A percentile compares a stretch with the other conserved stretches of the same genome.
These are phyloP conservation scores for Dictyostelium firmibasis DNA, from an alignment of 78 protist species.

Conservation along the genomic window DNA sequence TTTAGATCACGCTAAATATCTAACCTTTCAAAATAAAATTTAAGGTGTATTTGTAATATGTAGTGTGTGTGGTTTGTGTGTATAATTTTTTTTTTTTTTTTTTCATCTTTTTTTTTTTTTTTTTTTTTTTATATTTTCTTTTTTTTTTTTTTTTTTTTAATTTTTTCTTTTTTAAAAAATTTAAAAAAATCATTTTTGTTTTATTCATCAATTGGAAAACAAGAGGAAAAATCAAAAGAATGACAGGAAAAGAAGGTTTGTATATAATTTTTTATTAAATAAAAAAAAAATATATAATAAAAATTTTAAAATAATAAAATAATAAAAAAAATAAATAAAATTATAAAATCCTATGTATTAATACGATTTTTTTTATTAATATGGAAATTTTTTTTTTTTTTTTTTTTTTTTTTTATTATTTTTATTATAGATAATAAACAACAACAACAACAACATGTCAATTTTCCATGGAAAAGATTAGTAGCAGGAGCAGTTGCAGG, in stretches of 20 bases:
- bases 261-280: not conserved
- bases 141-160: not conserved
- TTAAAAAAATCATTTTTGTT: not conserved
- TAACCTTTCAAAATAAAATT: not conserved
- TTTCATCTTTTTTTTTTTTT: not conserved
- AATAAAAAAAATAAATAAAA: not conserved
- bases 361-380: not conserved
- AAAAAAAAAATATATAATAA: not conserved
- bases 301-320: too few species aligned
- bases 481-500: slow-evolving; percentile 81
- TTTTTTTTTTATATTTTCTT: not conserved
- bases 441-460: slow-evolving; percentile 8
- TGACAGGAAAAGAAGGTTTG: not conserved
- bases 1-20: not conserved
- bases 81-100: not conserved
- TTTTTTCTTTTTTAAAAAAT: not conserved
- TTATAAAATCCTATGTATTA: not conserved
- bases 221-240: not conserved
- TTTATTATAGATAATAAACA: not conserved
- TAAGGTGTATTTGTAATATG: too few species aligned
- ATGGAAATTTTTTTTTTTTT: not conserved
- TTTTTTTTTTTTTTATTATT: not conserved
- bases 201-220: not conserved
- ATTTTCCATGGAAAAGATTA: slow-evolving; percentile 79
- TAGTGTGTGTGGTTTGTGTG: too few species aligned